phyloP scores from a whole-genome alignment of 2,329 filamentous ascomycete species.

The Coniochaeta sp. region DNA sequence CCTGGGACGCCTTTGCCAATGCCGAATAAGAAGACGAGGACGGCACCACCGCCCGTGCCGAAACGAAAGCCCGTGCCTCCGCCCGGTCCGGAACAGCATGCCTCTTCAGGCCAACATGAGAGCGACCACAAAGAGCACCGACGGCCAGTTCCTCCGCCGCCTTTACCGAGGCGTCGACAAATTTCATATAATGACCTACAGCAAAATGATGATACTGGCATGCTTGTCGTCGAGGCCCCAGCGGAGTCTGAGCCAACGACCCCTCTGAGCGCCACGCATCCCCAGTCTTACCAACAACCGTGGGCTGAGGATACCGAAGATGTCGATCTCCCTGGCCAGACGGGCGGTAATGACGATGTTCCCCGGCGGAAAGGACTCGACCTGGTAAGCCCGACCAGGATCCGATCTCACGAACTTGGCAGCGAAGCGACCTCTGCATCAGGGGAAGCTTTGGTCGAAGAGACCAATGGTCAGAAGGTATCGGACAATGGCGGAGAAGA shows the following conservation, averaged over 20 bases:
- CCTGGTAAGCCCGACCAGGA: background rate
- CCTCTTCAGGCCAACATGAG: conserved; percentile 6
- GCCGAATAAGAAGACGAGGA: conserved; percentile 54
- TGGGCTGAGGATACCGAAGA: conserved; percentile 28
- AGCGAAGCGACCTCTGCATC: background rate
- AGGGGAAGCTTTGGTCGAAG: background rate
- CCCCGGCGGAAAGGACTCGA: background rate
- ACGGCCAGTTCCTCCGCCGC: conserved; percentile 32
- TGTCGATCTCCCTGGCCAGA: conserved; percentile 9
- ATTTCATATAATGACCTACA: conserved; percentile 23
- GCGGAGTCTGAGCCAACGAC: conserved; percentile 53
- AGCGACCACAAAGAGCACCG: conserved; percentile 16
- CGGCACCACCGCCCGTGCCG: conserved; percentile 49
- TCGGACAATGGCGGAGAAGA: conserved; percentile 3
- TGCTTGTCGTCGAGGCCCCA: conserved; percentile 61
- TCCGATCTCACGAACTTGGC: background rate
- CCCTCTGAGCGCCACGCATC: conserved; percentile 32
- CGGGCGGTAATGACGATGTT: background rate
- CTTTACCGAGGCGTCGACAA: conserved; percentile 40
- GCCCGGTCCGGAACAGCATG: conserved; percentile 17
- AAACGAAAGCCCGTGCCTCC: conserved; percentile 58
- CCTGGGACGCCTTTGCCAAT: conserved; percentile 72
- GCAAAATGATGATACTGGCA: conserved; percentile 33
- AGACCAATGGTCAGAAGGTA: background rate
- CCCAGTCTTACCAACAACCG: conserved; percentile 18